These are phyloP conservation scores for Aquilaria malaccensis DNA, from an alignment of 345 rosid species.

Conservation along the genomic window DNA sequence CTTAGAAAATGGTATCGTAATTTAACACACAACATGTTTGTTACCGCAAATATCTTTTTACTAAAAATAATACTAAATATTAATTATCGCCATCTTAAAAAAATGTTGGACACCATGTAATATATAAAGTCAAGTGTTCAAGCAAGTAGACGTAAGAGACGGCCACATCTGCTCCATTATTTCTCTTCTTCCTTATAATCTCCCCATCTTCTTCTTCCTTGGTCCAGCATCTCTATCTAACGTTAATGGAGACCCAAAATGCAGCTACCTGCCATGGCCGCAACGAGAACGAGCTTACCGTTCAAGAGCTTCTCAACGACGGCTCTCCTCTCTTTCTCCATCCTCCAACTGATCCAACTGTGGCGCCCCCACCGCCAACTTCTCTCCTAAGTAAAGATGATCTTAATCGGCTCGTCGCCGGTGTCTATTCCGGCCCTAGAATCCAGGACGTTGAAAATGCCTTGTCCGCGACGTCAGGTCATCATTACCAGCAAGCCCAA, in stretches of 20 bases:
- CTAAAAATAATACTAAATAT: too few relatives aligned
- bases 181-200: conserved; percentile 13
- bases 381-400: conserved; percentile 17
- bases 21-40: too few relatives aligned
- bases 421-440: conserved; percentile 53
- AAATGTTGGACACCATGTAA: neutral
- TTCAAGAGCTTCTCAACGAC: conserved; percentile 45
- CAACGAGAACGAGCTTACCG: conserved; percentile 31
- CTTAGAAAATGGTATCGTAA: too few relatives aligned
- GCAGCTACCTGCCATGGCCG: conserved; percentile 17
- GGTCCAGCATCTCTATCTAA: conserved; percentile 3
- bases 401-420: conserved; percentile 26
- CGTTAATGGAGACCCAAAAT: conserved; percentile 24
- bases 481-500: conserved; percentile 20
- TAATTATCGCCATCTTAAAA: too few relatives aligned
- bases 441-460: conserved; percentile 47
- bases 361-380: conserved; percentile 16
- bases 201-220: conserved; percentile 1
- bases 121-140: conserved; percentile 17
- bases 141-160: conserved; percentile 23
- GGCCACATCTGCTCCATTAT: conserved; percentile 44
- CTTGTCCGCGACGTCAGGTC: conserved; percentile 24
- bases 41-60: too few relatives aligned
- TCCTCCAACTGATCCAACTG: conserved; percentile 14
- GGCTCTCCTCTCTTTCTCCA: conserved; percentile 40